phyloP scores from a whole-genome alignment of 257 asterid genomes.

The Penstemon eatonii region DNA sequence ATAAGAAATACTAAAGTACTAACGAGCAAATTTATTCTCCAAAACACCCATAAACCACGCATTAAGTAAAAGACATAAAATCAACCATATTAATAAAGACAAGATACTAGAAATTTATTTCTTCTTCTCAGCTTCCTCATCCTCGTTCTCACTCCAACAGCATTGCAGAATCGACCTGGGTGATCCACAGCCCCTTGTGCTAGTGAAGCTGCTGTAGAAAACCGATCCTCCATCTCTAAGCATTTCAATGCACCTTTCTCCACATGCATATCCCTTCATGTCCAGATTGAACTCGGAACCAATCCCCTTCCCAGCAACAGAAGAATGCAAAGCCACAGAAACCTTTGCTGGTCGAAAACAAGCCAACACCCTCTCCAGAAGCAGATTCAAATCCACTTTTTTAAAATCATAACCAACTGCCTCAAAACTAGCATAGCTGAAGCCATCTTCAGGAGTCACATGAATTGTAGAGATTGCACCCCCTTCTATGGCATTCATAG shows the following conservation, averaged over 20 bases:
- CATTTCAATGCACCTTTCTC: constrained; percentile 26
- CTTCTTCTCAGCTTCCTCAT: constrained; percentile 29
- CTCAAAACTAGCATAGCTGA: constrained; percentile 68
- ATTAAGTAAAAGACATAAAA: no score
- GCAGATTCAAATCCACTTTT: constrained; percentile 20
- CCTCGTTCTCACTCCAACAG: constrained; percentile 30
- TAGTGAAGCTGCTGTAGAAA: constrained; percentile 30
- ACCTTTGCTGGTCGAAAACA: constrained; percentile 37
- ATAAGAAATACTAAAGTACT: no score
- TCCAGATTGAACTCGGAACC: constrained; percentile 19
- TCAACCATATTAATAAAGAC: not conserved
- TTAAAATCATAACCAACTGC: constrained; percentile 39
- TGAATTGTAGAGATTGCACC: constrained; percentile 54
- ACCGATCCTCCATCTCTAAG: constrained; percentile 36
- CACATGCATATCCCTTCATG: constrained; percentile 34
- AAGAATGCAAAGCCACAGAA: constrained; percentile 33
- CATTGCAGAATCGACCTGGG: constrained; percentile 28
- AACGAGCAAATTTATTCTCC: no score
- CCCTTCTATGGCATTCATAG: constrained; percentile 59
- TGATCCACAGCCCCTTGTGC: constrained; percentile 27
- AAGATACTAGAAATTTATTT: not conserved
- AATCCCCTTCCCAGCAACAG: constrained; percentile 22
- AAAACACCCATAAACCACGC: no score
- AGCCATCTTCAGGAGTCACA: constrained; percentile 61
- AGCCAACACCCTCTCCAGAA: constrained; percentile 33